phyloP scores from a whole-genome alignment of 495 filamentous ascomycete genomes.

The Penicillium canariense region DNA sequence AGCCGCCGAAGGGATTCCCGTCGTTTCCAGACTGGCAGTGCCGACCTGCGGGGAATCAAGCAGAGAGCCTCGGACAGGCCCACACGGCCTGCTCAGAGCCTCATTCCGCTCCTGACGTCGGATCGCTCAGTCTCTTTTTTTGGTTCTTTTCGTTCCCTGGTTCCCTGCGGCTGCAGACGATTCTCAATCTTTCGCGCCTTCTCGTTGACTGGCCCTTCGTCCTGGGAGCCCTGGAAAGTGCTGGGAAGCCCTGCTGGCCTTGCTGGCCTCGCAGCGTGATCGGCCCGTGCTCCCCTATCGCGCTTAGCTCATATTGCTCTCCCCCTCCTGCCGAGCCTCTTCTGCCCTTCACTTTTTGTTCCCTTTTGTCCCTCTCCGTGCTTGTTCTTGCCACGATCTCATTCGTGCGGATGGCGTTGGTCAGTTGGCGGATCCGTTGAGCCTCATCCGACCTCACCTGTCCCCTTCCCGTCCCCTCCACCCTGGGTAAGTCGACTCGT shows the following conservation, averaged over 20 bases:
- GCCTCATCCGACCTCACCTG: background rate
- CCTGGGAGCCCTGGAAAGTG: no score
- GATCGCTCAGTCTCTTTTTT: background rate
- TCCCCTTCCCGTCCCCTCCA: background rate
- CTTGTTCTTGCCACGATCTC: background rate
- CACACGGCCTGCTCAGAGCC: background rate
- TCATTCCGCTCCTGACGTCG: background rate
- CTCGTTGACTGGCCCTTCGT: no score
- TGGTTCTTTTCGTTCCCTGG: background rate
- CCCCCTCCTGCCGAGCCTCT: background rate
- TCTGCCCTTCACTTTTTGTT: background rate
- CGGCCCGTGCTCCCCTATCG: background rate
- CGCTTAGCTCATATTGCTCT: background rate
- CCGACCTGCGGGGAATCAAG: conserved; percentile 9
- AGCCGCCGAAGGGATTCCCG: no score
- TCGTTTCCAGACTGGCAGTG: no score
- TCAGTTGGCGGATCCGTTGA: background rate
- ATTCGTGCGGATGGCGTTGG: conserved; percentile 2
- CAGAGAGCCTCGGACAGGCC: conserved; percentile 3
- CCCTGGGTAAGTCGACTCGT: background rate
- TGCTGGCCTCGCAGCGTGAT: background rate
- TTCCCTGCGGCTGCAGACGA: background rate
- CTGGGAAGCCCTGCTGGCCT: conserved; percentile 2
- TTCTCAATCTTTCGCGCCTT: background rate
- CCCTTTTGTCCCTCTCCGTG: background rate